A percentile compares a stretch with the other conserved stretches of the same genome.
phyloP scores from a whole-genome alignment of 257 asterid genomes.

The Nyctanthes arbortristis region DNA sequence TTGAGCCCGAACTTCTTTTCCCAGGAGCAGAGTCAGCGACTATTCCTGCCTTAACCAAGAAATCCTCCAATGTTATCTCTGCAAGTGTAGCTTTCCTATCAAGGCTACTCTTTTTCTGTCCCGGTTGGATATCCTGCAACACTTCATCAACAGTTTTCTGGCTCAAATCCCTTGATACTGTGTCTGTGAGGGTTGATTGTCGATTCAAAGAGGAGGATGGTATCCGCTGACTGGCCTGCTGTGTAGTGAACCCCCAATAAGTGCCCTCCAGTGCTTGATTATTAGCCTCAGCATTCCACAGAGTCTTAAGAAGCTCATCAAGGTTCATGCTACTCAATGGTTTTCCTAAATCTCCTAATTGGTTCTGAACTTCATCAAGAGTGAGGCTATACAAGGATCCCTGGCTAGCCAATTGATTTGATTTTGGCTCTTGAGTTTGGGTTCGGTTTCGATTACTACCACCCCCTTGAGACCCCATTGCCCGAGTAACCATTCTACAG shows the following conservation, averaged over 20 bases:
- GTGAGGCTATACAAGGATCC: slow-evolving; percentile 83
- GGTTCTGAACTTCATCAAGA: slow-evolving; percentile 83
- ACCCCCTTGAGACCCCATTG: slow-evolving; percentile 82
- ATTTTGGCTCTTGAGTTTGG: slow-evolving; percentile 39
- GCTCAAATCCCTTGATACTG: slow-evolving; percentile 62
- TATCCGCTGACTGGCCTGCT: slow-evolving; percentile 33
- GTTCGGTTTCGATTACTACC: slow-evolving; percentile 37
- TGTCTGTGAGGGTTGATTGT: slow-evolving; percentile 45
- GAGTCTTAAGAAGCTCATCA: slow-evolving; percentile 86
- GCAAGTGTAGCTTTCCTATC: slow-evolving; percentile 72
- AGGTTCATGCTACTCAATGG: slow-evolving; percentile 85
- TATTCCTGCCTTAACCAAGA: slow-evolving; percentile 92
- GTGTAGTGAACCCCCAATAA: slow-evolving; percentile 36
- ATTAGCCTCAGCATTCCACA: slow-evolving; percentile 63
- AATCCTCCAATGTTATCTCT: slow-evolving; percentile 89
- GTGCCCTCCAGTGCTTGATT: slow-evolving; percentile 43
- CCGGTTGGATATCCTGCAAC: slow-evolving; percentile 87
- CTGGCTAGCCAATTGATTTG: slow-evolving; percentile 51
- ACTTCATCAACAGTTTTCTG: slow-evolving; percentile 91
- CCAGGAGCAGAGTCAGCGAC: slow-evolving; percentile 54
- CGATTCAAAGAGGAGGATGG: slow-evolving; percentile 38
- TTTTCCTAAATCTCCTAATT: slow-evolving; percentile 74
- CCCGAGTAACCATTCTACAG: slow-evolving; percentile 37
- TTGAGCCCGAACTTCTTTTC: slow-evolving; percentile 36
- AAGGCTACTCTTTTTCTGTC: slow-evolving; percentile 45